phyloP scores from a whole-genome alignment of 148 eudicot genomes.

The Gaultheria prostrata region DNA sequence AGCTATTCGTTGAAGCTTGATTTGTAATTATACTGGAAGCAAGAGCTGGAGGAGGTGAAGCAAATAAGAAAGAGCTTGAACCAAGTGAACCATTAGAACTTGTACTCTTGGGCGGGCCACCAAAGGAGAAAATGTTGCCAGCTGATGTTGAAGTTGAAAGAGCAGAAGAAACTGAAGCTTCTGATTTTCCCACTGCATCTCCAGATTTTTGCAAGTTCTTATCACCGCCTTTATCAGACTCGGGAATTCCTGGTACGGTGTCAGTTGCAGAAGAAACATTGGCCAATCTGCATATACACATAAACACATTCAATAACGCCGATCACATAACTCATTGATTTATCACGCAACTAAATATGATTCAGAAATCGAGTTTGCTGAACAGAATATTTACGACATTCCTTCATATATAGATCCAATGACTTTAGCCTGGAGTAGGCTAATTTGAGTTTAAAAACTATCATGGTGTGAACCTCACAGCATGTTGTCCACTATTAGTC shows the following conservation, averaged over 20 bases:
- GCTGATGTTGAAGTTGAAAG: constrained; percentile 22
- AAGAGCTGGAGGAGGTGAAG: constrained; percentile 24
- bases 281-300: constrained; percentile 31
- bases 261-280: constrained; percentile 26
- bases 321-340: neutral
- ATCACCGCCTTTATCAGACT: constrained; percentile 25
- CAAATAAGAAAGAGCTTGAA: constrained; percentile 31
- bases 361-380: neutral
- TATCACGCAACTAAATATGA: neutral
- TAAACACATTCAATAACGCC: neutral
- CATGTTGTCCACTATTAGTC: neutral
- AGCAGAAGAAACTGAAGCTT: constrained; percentile 22
- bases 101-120: constrained; percentile 24
- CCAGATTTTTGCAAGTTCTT: constrained; percentile 22
- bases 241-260: constrained; percentile 22
- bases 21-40: constrained; percentile 25
- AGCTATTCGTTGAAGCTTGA: constrained; percentile 32
- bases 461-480: neutral
- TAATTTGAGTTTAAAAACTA: neutral
- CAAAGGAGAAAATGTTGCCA: constrained; percentile 24
- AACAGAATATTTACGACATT: neutral
- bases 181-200: constrained; percentile 25
- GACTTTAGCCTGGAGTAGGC: neutral
- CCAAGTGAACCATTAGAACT: constrained; percentile 30
- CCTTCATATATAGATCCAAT: neutral